Percentiles rank a stretch among this genome's conserved stretches.
Evolutionary conservation across 164 flowering plant species (phyloP).

Genomic region (Annona cherimola): DNA sequence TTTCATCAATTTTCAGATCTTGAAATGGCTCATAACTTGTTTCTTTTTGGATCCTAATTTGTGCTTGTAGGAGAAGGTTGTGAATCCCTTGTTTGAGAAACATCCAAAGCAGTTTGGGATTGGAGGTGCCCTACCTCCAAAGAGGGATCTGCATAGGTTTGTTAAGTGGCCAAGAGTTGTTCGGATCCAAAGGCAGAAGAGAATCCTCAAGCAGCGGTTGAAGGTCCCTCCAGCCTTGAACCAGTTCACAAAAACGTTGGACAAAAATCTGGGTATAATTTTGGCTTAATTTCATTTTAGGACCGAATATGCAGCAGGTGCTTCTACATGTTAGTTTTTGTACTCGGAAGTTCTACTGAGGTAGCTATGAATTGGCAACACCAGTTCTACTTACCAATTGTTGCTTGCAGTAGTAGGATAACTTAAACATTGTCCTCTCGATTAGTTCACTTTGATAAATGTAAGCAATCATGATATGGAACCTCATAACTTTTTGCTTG

Average conservation of each 20-base stretch:
- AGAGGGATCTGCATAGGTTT: conserved; percentile 30
- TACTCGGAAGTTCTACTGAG: background rate
- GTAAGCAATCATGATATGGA: too few species aligned
- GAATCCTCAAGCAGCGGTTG: conserved; percentile 28
- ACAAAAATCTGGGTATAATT: conserved; percentile 24
- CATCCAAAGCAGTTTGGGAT: conserved; percentile 40
- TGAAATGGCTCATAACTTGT: background rate
- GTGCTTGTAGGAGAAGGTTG: conserved; percentile 31
- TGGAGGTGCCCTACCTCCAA: conserved; percentile 43
- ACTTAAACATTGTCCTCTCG: too few species aligned
- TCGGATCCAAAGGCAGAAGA: conserved; percentile 30
- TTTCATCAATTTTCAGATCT: too few species aligned
- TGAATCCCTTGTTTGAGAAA: conserved; percentile 42
- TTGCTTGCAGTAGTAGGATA: background rate
- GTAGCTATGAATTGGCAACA: background rate
- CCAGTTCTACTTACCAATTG: background rate
- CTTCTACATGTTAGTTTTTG: background rate
- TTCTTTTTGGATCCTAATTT: background rate
- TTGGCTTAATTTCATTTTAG: background rate
- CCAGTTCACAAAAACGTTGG: conserved; percentile 29
- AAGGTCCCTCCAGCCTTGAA: conserved; percentile 32
- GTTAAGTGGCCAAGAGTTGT: conserved; percentile 32
- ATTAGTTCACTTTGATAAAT: too few species aligned
- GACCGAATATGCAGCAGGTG: too few species aligned
- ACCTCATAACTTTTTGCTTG: too few species aligned